A percentile compares a stretch with the other conserved stretches of the same genome.
Conservation (phyloP, 2,329 filamentous ascomycete species). For the Scedosporium aurantiacum region DNA sequence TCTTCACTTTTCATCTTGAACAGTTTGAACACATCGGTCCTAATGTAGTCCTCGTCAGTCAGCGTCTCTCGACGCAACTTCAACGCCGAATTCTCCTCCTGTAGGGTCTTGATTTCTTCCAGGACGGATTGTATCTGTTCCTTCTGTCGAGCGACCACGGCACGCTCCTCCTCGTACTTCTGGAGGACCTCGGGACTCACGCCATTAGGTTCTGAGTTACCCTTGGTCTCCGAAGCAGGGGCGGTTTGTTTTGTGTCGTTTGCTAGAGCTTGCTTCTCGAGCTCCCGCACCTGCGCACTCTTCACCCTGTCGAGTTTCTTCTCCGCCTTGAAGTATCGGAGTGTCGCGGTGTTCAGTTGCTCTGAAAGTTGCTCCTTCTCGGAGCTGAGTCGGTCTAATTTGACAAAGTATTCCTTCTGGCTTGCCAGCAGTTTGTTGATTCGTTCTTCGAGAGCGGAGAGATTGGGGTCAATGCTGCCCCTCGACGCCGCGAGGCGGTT, state of each 20-base stretch:
- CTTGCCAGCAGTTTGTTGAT: constrained; percentile 64
- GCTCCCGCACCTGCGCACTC: constrained; percentile 79
- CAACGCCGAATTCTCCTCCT: constrained; percentile 69
- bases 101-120: constrained; percentile 60
- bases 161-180: constrained; percentile 66
- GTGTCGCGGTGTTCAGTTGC: constrained; percentile 75
- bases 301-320: constrained; percentile 85
- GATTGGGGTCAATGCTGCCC: constrained; percentile 52
- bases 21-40: constrained; percentile 87
- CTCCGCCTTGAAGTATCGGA: constrained; percentile 90
- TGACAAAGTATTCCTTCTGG: constrained; percentile 71
- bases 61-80: constrained; percentile 58
- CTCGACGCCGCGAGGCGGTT: constrained; percentile 38
- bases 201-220: constrained; percentile 44
- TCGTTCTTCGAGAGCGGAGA: constrained; percentile 61
- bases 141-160: constrained; percentile 71
- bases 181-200: constrained; percentile 58
- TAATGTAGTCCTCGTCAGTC: constrained; percentile 86
- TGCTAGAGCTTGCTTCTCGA: constrained; percentile 79
- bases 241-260: constrained; percentile 42
- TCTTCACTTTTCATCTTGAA: constrained; percentile 87
- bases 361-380: constrained; percentile 82
- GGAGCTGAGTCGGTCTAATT: constrained; percentile 60
- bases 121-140: constrained; percentile 75
- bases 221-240: constrained; percentile 33